These are phyloP conservation scores for Trichosporon sp. DNA, from an alignment of 1,284 basidiomycete species.

Conservation along the genomic window DNA sequence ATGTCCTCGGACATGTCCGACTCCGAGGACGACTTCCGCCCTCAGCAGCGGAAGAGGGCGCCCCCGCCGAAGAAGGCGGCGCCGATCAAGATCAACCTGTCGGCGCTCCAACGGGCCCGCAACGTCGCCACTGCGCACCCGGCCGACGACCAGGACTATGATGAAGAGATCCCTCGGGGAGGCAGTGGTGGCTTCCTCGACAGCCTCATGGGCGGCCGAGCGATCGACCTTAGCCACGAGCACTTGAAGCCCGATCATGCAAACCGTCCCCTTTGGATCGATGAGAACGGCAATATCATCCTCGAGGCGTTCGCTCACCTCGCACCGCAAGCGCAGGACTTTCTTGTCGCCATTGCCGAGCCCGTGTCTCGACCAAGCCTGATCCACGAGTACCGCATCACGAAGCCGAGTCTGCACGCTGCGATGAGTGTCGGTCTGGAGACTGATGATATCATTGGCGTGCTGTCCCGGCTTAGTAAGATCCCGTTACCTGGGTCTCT, in stretches of 20 bases:
- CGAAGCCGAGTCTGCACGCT: conserved; percentile 94
- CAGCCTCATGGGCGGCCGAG: conserved; percentile 28
- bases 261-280: conserved; percentile 89
- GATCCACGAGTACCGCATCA: conserved; percentile 99
- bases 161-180: conserved; percentile 16
- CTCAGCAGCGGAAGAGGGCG: conserved; percentile 15
- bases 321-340: conserved; percentile 97
- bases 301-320: conserved; percentile 94
- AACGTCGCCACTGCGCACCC: conserved; percentile 26
- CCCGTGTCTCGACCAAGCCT: conserved; percentile 96
- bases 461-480: conserved; percentile 81
- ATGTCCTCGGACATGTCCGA: conserved; percentile 32
- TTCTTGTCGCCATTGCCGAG: conserved; percentile 95
- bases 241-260: conserved; percentile 83
- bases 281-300: conserved; percentile 88
- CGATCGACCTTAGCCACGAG: conserved; percentile 52
- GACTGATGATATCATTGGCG: conserved; percentile 97
- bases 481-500: conserved; percentile 84
- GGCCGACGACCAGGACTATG: conserved; percentile 25
- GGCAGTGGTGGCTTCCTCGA: conserved; percentile 31
- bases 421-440: conserved; percentile 97
- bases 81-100: conserved; percentile 37
- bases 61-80: conserved; percentile 6
- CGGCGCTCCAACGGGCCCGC: conserved; percentile 27
- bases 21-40: conserved; percentile 36